Conservation (phyloP, 2,329 filamentous ascomycete genomes). For the Colletotrichum zoysiae region DNA sequence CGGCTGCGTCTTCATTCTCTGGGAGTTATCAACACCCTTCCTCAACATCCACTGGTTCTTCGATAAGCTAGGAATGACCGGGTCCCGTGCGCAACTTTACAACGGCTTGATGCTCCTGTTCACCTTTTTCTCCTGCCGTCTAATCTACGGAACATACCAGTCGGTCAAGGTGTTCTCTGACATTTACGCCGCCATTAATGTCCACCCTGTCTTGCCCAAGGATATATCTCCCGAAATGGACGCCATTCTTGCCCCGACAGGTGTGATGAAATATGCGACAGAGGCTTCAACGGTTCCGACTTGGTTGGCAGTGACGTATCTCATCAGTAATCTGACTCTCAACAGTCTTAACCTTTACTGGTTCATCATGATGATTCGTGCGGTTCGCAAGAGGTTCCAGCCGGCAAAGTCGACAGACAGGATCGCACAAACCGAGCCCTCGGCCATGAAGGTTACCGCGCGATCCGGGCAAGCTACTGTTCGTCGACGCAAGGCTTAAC, state of each 20-base stretch:
- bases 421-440: conserved; percentile 42
- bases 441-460: conserved; percentile 49
- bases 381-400: conserved; percentile 79
- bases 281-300: conserved; percentile 68
- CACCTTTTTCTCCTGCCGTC: conserved; percentile 82
- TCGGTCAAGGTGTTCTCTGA: conserved; percentile 78
- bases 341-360: conserved; percentile 86
- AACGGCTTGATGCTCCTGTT: conserved; percentile 80
- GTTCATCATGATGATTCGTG: conserved; percentile 89
- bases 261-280: conserved; percentile 64
- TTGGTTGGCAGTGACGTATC: conserved; percentile 78
- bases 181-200: conserved; percentile 70
- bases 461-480: conserved; percentile 43
- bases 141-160: conserved; percentile 83
- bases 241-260: conserved; percentile 49
- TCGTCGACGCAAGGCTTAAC: conserved; percentile 50
- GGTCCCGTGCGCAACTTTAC: conserved; percentile 78
- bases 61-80: conserved; percentile 87
- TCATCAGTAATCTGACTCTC: conserved; percentile 77
- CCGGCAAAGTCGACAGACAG: conserved; percentile 41
- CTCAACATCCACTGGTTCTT: conserved; percentile 94
- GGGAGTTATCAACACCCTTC: conserved; percentile 88
- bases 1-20: conserved; percentile 83
- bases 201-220: conserved; percentile 37
- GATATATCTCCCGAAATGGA: conserved; percentile 44